Conservation (phyloP, 371 early-diverging fungal species). For the Gilbertella persicaria region DNA sequence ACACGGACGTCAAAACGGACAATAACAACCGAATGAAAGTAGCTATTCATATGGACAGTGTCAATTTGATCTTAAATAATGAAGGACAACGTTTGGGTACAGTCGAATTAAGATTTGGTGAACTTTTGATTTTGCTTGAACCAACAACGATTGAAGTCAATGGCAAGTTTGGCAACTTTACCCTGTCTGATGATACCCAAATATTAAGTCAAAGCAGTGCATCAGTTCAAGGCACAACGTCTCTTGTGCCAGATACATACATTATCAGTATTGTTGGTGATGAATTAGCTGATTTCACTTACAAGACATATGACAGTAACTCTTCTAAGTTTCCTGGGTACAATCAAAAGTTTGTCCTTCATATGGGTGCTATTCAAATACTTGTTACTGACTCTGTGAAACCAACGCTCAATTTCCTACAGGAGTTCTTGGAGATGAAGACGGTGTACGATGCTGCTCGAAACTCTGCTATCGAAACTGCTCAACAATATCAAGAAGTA, state of each 20-base stretch:
- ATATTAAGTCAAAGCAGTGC: not conserved
- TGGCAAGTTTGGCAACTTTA: slow-evolving; percentile 76
- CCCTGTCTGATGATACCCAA: slow-evolving; percentile 57
- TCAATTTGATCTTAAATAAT: slow-evolving; percentile 67
- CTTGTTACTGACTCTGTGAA: slow-evolving; percentile 60
- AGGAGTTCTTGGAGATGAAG: slow-evolving; percentile 87
- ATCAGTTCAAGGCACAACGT: slow-evolving; percentile 1
- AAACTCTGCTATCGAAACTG: slow-evolving; percentile 78
- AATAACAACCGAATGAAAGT: slow-evolving; percentile 56
- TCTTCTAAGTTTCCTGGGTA: slow-evolving; percentile 64
- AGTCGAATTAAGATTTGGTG: slow-evolving; percentile 58
- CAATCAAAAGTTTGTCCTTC: slow-evolving; percentile 62
- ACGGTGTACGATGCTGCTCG: slow-evolving; percentile 86
- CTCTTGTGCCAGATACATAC: slow-evolving; percentile 31
- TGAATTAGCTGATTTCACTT: slow-evolving; percentile 73
- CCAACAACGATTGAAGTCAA: slow-evolving; percentile 51
- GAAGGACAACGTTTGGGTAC: slow-evolving; percentile 66
- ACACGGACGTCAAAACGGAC: not conserved
- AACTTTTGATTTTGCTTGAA: slow-evolving; percentile 54
- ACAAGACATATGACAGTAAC: slow-evolving; percentile 61
- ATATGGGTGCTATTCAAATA: slow-evolving; percentile 68
- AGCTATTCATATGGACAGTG: slow-evolving; percentile 61
- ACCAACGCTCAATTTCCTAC: slow-evolving; percentile 60
- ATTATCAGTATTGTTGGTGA: slow-evolving; percentile 75
- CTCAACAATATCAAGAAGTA: slow-evolving; percentile 64